Conservation (phyloP, 2,329 filamentous ascomycete genomes). For the Dactylella cylindrospora region DNA sequence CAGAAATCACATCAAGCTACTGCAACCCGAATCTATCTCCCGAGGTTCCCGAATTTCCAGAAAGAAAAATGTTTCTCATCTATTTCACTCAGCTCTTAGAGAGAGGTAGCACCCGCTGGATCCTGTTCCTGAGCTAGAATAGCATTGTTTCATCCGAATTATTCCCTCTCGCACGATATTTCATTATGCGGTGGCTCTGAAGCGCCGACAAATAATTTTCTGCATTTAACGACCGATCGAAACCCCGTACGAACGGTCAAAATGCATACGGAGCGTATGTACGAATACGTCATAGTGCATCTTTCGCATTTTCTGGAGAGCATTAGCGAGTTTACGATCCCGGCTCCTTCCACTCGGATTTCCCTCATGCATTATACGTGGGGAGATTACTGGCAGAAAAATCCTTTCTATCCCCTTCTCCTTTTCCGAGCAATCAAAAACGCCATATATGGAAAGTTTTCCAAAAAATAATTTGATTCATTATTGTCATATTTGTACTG, state of each 20-base stretch:
- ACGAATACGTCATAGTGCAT: conserved; percentile 36
- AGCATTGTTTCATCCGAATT: conserved; percentile 33
- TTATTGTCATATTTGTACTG: neutral
- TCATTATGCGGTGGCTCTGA: too few relatives aligned
- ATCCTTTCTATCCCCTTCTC: neutral
- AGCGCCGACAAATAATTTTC: conserved; percentile 1
- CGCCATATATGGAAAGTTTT: too few relatives aligned
- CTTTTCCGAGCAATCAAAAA: too few relatives aligned
- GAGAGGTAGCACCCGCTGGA: conserved; percentile 2
- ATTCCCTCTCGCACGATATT: conserved; percentile 31
- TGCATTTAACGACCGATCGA: conserved; percentile 1
- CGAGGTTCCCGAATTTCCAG: too few relatives aligned
- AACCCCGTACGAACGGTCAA: conserved; percentile 9
- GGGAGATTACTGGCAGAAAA: conserved; percentile 2
- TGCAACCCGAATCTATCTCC: too few relatives aligned
- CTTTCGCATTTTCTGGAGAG: conserved; percentile 16
- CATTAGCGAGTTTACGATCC: conserved; percentile 35
- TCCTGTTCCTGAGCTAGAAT: too few relatives aligned
- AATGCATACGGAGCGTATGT: conserved; percentile 13
- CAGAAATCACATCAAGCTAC: too few relatives aligned
- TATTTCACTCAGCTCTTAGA: too few relatives aligned
- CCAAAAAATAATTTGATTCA: too few relatives aligned
- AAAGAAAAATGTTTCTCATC: too few relatives aligned
- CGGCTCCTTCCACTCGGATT: conserved; percentile 19
- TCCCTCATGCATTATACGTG: conserved; percentile 6